A percentile compares a stretch with the other conserved stretches of the same genome.
Conservation (phyloP, 2,329 filamentous ascomycete species). For the Nigrograna mackinnonii region DNA sequence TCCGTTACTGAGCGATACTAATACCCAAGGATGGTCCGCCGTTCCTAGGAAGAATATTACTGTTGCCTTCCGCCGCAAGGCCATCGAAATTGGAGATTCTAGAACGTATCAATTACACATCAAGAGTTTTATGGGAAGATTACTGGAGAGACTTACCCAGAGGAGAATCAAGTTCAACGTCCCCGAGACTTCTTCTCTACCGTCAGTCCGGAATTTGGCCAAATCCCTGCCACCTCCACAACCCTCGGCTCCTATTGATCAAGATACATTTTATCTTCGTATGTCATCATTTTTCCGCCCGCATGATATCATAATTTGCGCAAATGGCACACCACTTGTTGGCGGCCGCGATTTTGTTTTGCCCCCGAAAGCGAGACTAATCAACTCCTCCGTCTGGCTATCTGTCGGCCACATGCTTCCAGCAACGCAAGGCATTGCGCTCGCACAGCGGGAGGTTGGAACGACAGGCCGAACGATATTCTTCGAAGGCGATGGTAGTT, state of each 20-base stretch:
- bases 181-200: neutral
- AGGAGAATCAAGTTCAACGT: slow-evolving; percentile 1
- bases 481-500: slow-evolving; percentile 41
- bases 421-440: slow-evolving; percentile 58
- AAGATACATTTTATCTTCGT: slow-evolving; percentile 54
- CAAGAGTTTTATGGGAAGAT: slow-evolving; percentile 18
- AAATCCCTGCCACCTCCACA: slow-evolving; percentile 5
- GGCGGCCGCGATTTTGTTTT: slow-evolving; percentile 15
- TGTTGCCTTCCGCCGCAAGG: slow-evolving; percentile 35
- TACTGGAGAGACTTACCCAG: slow-evolving; percentile 8
- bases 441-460: slow-evolving; percentile 28
- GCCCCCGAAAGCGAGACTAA: slow-evolving; percentile 45
- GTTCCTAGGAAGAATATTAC: slow-evolving; percentile 37
- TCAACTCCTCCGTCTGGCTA: slow-evolving; percentile 60
- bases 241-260: slow-evolving; percentile 45
- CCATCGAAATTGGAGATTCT: slow-evolving; percentile 34
- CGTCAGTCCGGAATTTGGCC: slow-evolving; percentile 4
- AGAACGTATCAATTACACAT: slow-evolving; percentile 40
- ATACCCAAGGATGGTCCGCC: slow-evolving; percentile 46
- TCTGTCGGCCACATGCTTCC: slow-evolving; percentile 66
- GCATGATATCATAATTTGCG: slow-evolving; percentile 60
- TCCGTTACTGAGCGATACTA: slow-evolving; percentile 50
- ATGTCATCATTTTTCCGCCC: slow-evolving; percentile 53
- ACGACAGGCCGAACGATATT: slow-evolving; percentile 31
- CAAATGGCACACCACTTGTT: slow-evolving; percentile 57